phyloP scores from a whole-genome alignment of 2,329 filamentous ascomycete genomes.

The Juglanconis juglandina region DNA sequence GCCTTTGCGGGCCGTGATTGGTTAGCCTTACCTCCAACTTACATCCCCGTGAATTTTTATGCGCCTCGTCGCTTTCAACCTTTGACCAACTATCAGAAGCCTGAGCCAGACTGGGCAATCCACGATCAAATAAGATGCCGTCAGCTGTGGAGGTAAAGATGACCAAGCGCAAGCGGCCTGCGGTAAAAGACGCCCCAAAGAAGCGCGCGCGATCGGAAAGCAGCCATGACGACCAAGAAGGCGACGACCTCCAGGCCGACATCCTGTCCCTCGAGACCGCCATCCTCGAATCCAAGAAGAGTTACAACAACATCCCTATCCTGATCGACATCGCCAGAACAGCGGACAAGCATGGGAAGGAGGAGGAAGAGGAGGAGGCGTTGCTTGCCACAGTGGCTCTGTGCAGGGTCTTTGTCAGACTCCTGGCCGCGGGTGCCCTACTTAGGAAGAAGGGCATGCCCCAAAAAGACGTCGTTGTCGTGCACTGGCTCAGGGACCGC shows the following conservation, averaged over 20 bases:
- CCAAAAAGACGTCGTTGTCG: constrained; percentile 71
- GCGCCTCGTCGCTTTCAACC: background rate
- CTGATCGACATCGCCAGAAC: constrained; percentile 61
- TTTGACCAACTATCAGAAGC: background rate
- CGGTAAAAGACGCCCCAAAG: constrained; percentile 40
- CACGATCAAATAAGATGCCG: constrained; percentile 26
- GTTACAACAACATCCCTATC: constrained; percentile 85
- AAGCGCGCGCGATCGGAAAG: constrained; percentile 51
- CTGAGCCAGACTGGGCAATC: background rate
- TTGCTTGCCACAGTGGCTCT: constrained; percentile 74
- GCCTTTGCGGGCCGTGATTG: background rate
- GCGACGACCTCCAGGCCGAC: constrained; percentile 55
- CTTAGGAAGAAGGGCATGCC: constrained; percentile 60
- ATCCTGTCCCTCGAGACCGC: constrained; percentile 75
- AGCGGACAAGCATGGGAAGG: constrained; percentile 27
- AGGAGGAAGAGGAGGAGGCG: constrained; percentile 47
- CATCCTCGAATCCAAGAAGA: constrained; percentile 79
- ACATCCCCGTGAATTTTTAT: background rate
- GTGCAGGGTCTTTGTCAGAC: constrained; percentile 79
- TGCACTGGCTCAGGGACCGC: constrained; percentile 74
- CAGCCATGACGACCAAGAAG: constrained; percentile 41
- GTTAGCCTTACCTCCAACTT: background rate
- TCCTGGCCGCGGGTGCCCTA: constrained; percentile 72
- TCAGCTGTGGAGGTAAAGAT: constrained; percentile 21
- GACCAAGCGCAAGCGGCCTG: constrained; percentile 52